A percentile compares a stretch with the other conserved stretches of the same genome.
Evolutionary conservation across 1,284 basidiomycete genomes (phyloP).

Genomic region (Butyriboletus appendiculatus): DNA sequence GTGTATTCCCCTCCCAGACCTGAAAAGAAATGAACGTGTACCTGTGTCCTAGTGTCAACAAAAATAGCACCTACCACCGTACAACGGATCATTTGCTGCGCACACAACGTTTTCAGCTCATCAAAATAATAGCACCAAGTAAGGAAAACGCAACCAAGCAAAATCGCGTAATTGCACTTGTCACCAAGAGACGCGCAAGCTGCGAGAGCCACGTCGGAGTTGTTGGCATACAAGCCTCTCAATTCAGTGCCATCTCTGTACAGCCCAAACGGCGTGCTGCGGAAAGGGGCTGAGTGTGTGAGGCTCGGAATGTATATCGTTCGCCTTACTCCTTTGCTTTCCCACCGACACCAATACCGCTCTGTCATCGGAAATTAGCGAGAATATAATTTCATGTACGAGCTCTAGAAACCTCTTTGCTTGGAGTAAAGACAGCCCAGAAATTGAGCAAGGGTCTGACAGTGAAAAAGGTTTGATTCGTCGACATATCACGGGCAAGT

Average conservation of each 20-base stretch:
- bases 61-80: conserved; percentile 59
- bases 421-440: conserved; percentile 80
- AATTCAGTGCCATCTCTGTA: conserved; percentile 82
- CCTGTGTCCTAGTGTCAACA: not conserved
- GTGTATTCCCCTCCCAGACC: conserved; percentile 83
- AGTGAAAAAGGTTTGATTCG: conserved; percentile 75
- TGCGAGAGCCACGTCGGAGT: conserved; percentile 64
- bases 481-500: conserved; percentile 69
- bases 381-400: not conserved
- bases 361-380: conserved; percentile 43
- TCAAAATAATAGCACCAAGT: conserved; percentile 16
- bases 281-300: conserved; percentile 4
- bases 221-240: conserved; percentile 72
- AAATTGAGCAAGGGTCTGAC: conserved; percentile 80
- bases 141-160: conserved; percentile 53
- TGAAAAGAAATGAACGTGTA: conserved; percentile 25
- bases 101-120: conserved; percentile 9
- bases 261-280: conserved; percentile 74
- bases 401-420: conserved; percentile 53
- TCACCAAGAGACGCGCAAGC: conserved; percentile 66
- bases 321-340: conserved; percentile 62
- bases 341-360: conserved; percentile 73
- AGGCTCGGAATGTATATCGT: not conserved
- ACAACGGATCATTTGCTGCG: conserved; percentile 76
- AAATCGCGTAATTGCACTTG: conserved; percentile 77